A percentile compares a stretch with the other conserved stretches of the same genome.
These are phyloP conservation scores for Tuber microsphaerosporum DNA, from an alignment of 495 filamentous ascomycete species.

Conservation along the genomic window DNA sequence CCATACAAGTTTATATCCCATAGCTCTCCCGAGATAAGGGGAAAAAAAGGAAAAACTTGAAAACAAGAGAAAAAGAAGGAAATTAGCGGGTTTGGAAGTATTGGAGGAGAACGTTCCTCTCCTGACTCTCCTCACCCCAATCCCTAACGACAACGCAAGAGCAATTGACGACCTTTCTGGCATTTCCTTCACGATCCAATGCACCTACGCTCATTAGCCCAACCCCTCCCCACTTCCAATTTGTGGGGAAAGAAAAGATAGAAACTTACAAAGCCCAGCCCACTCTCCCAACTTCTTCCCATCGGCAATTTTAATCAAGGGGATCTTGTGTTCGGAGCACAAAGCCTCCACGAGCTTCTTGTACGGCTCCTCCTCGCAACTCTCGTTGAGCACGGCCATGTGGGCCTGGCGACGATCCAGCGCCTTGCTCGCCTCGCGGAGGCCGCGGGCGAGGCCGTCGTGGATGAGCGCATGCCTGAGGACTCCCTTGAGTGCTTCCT, in stretches of 20 bases:
- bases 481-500: conserved; percentile 95
- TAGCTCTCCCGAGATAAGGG: not conserved
- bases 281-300: conserved; percentile 99
- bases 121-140: conserved; percentile 98
- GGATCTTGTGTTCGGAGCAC: conserved; percentile 98
- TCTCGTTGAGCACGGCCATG: conserved; percentile 99
- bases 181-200: conserved; percentile 97
- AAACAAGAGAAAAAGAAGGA: not conserved
- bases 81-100: conserved; percentile 79
- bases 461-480: conserved; percentile 98
- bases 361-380: conserved; percentile 99
- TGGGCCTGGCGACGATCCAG: conserved; percentile 96
- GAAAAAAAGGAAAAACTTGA: not conserved
- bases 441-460: conserved; percentile 95
- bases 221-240: conserved; percentile 4
- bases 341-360: conserved; percentile 99
- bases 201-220: conserved; percentile 56
- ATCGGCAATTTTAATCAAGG: conserved; percentile 98
- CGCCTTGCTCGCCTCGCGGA: conserved; percentile 95
- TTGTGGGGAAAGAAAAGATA: conserved; percentile 12
- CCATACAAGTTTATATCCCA: not conserved
- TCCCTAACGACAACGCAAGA: conserved; percentile 98
- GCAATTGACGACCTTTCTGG: conserved; percentile 99
- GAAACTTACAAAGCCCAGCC: conserved; percentile 91
- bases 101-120: conserved; percentile 95